Evolutionary conservation across 306 rosid genomes (phyloP), one percentile per base, ranked within the genome.

Genomic region (Hippophae rhamnoides): DNA sequence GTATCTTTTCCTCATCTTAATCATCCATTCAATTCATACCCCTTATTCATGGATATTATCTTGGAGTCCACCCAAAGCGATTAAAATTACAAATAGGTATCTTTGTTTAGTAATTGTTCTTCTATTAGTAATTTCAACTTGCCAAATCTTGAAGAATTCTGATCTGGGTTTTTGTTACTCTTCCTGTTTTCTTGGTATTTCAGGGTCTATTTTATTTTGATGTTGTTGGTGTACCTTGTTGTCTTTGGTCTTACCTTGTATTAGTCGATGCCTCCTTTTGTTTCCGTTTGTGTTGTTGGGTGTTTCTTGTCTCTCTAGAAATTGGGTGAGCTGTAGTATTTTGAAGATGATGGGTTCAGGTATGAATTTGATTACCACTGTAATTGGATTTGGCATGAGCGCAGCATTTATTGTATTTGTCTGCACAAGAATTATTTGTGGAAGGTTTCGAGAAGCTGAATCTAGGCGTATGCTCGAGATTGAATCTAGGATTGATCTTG

Each of bases 391-490:
- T 76, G 98, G 93, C 48, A 70, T 92, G 82, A 92, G 98, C 75
- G 93, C 96, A 44, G 83, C 96, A 54, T 92, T 92, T 77, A 92
- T 92, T 57, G 86, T 92, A 23, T 92, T 92, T 72, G 92, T 92
- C 5, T 92, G 98, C 69, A 67, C 98, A n/a, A 87, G 95, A 85
- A 76, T 92, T 67, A 79, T 92, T 55, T 92, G 96, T 76, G 96
- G 89, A 44, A 86, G 98, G 74, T 63, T 87, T 25, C 65, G 89
- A 60, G 65, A 80, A 38, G 27, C 66, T 7, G 74, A 81, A 52
- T 67, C 89, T 46, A 48, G 80, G 54, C 82, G 78, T 66, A 71
- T 74, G 69, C 73, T 72, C 65, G 86, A 87, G 69, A 68, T 81
- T 76, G 79, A 87, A 63, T 56, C 96, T 52, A 81, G 83, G 68